phyloP scores from a whole-genome alignment of 2,329 filamentous ascomycete species.

The Cordyceps fumosorosea region DNA sequence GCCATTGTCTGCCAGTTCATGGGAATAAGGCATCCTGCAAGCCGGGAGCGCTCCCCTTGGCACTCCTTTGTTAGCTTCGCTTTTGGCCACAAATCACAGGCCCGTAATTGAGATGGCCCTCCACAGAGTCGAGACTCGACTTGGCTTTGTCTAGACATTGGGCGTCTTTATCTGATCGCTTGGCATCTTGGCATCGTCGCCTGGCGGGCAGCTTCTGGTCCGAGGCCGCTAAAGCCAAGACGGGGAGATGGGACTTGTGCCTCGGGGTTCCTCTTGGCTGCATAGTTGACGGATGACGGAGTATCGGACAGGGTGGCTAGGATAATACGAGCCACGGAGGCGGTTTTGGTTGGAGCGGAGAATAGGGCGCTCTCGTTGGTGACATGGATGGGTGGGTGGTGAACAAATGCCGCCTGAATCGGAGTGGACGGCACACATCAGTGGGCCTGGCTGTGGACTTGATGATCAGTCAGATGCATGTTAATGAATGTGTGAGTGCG shows the following conservation, averaged over 20 bases:
- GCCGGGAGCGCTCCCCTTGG: background rate
- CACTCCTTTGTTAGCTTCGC: background rate
- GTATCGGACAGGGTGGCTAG: background rate
- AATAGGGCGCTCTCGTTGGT: background rate
- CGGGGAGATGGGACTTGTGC: background rate
- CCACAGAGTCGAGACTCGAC: background rate
- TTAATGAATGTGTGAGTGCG: background rate
- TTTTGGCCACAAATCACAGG: background rate
- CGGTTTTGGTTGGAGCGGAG: background rate
- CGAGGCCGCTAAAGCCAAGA: slow-evolving; percentile 2
- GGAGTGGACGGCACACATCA: slow-evolving; percentile 7
- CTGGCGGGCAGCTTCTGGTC: background rate
- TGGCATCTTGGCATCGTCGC: slow-evolving; percentile 8
- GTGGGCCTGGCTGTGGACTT: background rate
- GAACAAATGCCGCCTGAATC: background rate
- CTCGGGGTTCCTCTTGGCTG: background rate
- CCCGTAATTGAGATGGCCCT: background rate
- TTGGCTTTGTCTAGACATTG: background rate
- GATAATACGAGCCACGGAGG: background rate
- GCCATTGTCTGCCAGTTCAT: background rate
- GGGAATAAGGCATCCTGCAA: background rate
- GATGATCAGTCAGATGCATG: background rate
- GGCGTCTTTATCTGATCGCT: slow-evolving; percentile 4
- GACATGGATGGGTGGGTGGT: background rate
- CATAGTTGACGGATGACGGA: background rate